Evolutionary conservation across 1,139 yeast genomes (phyloP), one percentile per base, ranked within the genome.

Genomic region (Meyerozyma smithsonii): DNA sequence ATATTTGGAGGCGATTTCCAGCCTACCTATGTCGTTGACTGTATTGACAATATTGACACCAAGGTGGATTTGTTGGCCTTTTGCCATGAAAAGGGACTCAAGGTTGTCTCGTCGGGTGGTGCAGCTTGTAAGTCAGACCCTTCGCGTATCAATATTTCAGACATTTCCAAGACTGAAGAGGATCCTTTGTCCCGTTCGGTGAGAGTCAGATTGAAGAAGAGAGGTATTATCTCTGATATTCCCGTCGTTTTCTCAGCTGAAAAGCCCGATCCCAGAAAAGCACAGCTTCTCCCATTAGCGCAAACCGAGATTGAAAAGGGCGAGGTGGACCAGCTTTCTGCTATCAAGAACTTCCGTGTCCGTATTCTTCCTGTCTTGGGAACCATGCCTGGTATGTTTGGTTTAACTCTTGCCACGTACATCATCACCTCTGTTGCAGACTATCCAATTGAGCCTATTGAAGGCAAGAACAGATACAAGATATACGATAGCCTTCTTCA

Each of bases 301-400:
- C 89, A 88, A 36, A 84, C 79, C 30, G 95, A 87, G 58, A 74
- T 79, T 43, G 79, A 76, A 40, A 81, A 81, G 58, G 97, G 97
- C 30, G 71, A 81, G 42, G 96, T 90, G 25, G 95, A 81, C 47
- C 95, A 92, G 59, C 70, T 92, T 39, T 81, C 95, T 41, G 95
- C 96, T 1, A 64, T 92, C 46, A 82, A 79, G 52, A 90, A 89
- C 64, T 92, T 92, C 68, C 74, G 98, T 48, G 97, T 90, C 4
- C 74, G 98, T 50, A 90, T 92, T 39, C 70, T 92, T 44, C 98
- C 98, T 0, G 98, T 92, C 0, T 66, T 92, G 47, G 97, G 98
- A 1, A 88, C 98, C 0, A 79, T 92, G 82, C 98, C 98, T 1
- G 97, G 94, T 7, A 84, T 90, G 65, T 92, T 92, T 66, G 98